These are phyloP conservation scores for Kalaharituber pfeilii DNA, from an alignment of 2,329 filamentous ascomycete species.

Conservation along the genomic window DNA sequence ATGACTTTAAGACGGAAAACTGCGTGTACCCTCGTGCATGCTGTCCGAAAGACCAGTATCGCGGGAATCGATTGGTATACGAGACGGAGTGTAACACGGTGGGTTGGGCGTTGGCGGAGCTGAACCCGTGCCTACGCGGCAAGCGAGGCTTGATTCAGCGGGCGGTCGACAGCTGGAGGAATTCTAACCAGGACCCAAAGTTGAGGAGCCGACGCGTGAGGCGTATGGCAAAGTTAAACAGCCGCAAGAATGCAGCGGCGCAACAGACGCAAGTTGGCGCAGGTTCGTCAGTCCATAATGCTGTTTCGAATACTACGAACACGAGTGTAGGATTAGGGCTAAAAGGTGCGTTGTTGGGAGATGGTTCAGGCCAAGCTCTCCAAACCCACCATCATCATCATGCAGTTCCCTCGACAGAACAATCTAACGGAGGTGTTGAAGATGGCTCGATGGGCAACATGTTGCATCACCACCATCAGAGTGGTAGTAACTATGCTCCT, in stretches of 20 bases:
- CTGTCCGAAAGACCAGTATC: constrained; percentile 88
- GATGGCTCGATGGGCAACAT: constrained; percentile 21
- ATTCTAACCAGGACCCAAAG: constrained; percentile 92
- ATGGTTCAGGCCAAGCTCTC: constrained; percentile 43
- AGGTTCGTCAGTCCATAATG: constrained; percentile 20
- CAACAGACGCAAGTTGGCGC: constrained; percentile 26
- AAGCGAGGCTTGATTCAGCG: constrained; percentile 93
- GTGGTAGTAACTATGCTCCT: constrained; percentile 18
- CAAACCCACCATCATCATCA: constrained; percentile 62
- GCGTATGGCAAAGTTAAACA: constrained; percentile 91
- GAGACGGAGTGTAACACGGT: constrained; percentile 98
- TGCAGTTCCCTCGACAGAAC: constrained; percentile 37
- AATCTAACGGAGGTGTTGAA: constrained; percentile 16
- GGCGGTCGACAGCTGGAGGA: constrained; percentile 95
- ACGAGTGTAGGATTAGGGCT: constrained; percentile 13
- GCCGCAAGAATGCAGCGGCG: constrained; percentile 52
- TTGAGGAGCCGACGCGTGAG: constrained; percentile 80
- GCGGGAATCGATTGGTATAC: constrained; percentile 86
- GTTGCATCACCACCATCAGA: constrained; percentile 21
- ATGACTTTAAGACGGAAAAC: constrained; percentile 94
- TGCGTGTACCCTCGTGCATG: constrained; percentile 94
- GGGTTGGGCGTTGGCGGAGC: constrained; percentile 92
- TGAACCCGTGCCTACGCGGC: constrained; percentile 78
- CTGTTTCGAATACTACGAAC: constrained; percentile 10
- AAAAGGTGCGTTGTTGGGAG: constrained; percentile 13